These are phyloP conservation scores for Salvia miltiorrhiza DNA, from an alignment of 257 asterid species.

Conservation along the genomic window DNA sequence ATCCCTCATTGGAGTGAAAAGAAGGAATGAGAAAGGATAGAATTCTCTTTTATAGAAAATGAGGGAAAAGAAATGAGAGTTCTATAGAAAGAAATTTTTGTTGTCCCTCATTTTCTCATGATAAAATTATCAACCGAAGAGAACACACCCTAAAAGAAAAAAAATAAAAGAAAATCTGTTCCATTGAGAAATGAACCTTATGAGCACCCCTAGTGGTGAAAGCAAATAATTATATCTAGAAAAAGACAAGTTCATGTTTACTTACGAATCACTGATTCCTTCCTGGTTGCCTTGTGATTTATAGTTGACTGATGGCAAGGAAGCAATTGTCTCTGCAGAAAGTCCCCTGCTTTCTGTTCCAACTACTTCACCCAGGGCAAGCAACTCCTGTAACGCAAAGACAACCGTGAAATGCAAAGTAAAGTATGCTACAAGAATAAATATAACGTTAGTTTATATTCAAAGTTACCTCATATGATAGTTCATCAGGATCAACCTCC, in stretches of 20 bases:
- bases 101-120: too few relatives aligned
- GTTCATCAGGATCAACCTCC: conserved; percentile 18
- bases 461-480: conserved; percentile 16
- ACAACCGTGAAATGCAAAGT: neutral
- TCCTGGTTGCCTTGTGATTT: conserved; percentile 15
- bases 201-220: neutral
- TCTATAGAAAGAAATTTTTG: too few relatives aligned
- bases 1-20: too few relatives aligned
- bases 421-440: neutral
- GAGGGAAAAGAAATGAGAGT: too few relatives aligned
- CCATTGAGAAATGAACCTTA: neutral
- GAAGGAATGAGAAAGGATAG: too few relatives aligned
- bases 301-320: conserved; percentile 17
- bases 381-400: conserved; percentile 12
- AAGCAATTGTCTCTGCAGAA: conserved; percentile 20
- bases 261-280: conserved; percentile 18
- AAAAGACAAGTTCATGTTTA: neutral
- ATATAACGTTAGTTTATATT: neutral
- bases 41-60: too few relatives aligned
- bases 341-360: conserved; percentile 25
- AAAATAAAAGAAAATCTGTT: neutral
- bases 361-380: conserved; percentile 19
- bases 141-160: too few relatives aligned
- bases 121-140: too few relatives aligned
- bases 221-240: neutral